Base-by-base conservation (phyloP, 768 basidiomycete genomes). In the Botryobasidium botryosum region DNA sequence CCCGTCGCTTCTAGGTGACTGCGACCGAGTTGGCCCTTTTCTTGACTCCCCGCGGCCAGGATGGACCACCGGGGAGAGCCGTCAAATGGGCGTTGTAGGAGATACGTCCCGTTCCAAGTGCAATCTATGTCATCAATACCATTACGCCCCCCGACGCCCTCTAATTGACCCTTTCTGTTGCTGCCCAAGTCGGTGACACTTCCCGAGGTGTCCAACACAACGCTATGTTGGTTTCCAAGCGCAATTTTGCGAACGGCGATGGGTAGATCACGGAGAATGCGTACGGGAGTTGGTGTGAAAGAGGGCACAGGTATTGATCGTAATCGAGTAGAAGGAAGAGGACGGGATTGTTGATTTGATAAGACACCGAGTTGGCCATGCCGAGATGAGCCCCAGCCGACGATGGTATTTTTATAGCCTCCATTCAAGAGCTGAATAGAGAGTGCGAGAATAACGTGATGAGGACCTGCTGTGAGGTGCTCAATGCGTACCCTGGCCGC, bases 371-470 rank as follows among this genome's bases (percentile, higher is more conserved):
- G 70, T 56, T 96, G 88, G 3, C 87, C 86, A 54, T 91, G 86
- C 26, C 91, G 66, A 12, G 74, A 70, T 2, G 76, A 65, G 4
- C 90, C 91, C 90, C 91, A 96, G 5, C 88, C 90, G 10, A 68
- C 52, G 4, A 78, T 10, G 69, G 23, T 36, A 60, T 50, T 41
- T 55, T 59, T 15, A 44, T n/a, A n/a, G n/a, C n/a, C n/a, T n/a
- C n/a, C n/a, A n/a, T n/a, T n/a, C n/a, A 42, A 4, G 50, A 36
- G 17, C 50, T 45, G 18, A 15, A 31, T 37, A 12, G 57, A 53
- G 13, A 83, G 44, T 15, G 67, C 61, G 4, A 57, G 68, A 29
- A 86, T 56, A 47, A 78, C 70, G 55, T 92, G 83, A 47, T 82
- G 77, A 29, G 79, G 78, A 3, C 84, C 83, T 2, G 82, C 63